Evolutionary conservation across 768 basidiomycete genomes (phyloP), one percentile per base, ranked within the genome.

Genomic region (Mycena olivaceomarginata): DNA sequence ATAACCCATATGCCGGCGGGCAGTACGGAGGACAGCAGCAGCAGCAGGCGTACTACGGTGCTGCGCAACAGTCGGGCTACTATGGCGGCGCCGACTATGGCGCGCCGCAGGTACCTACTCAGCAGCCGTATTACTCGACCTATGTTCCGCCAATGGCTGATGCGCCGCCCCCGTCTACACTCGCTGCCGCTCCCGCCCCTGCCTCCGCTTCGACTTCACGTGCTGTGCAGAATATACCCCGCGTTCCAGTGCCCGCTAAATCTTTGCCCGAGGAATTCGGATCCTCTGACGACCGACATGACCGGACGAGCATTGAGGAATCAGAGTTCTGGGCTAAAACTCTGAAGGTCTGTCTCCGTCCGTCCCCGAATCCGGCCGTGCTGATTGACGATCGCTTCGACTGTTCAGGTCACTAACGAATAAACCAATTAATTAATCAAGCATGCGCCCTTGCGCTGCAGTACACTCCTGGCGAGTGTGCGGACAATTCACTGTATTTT

Each of bases 251-350:
- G 13, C 78, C 78, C 22, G 51, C 72, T 9, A 25, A 40, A 12
- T n/a, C 74, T 9, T 46, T 77, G 37, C 78, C 75, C 3, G 48
- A 62, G n/a, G 75, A 73, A 70, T 79, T 76, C 39, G 78, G 78
- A 8, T 77, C 76, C 6, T 71, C 70, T 16, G 67, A 72, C 31
- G 31, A 48, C 31, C 41, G 53, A 16, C 31, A 51, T 22, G 25
- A 40, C 22, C 74, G 71, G 18, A 37, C n/a, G 20, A 79, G 78
- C n/a, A n/a, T 65, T 31, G 78, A 79, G 40, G 77, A 78, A 48
- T 37, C 73, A 4, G 77, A 66, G 18, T 78, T 78, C 70, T 79
- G 74, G 78, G 60, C 78, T 5, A 60, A 64, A 48, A 79, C 78
- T 3, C 39, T 79, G 41, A 71, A 77, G 69, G 78, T 79, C 12